These are phyloP conservation scores for Diatrype stigma DNA, from an alignment of 2,329 filamentous ascomycete species.

Conservation along the genomic window DNA sequence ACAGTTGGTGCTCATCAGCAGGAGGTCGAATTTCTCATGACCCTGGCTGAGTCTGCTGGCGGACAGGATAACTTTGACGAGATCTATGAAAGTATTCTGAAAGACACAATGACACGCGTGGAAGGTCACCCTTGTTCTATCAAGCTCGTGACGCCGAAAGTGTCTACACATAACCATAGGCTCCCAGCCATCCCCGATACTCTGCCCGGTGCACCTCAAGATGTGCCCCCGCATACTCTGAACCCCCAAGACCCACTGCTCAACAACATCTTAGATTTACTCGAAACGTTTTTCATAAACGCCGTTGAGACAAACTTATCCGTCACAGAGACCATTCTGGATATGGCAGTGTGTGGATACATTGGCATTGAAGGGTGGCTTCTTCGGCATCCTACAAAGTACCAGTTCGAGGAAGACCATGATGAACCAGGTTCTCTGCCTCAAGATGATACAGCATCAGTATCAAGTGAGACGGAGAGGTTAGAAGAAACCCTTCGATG, in stretches of 20 bases:
- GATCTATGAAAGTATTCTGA: conserved; percentile 66
- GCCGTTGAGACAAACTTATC: conserved; percentile 87
- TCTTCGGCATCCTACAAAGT: conserved; percentile 65
- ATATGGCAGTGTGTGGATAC: conserved; percentile 78
- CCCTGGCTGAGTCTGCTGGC: conserved; percentile 63
- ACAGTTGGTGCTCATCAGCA: conserved; percentile 72
- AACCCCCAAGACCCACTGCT: conserved; percentile 59
- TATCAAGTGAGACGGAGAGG: conserved; percentile 37
- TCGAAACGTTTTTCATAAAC: conserved; percentile 83
- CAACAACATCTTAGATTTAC: conserved; percentile 62
- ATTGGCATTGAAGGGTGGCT: conserved; percentile 90
- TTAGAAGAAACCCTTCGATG: conserved; percentile 47
- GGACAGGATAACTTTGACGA: conserved; percentile 68
- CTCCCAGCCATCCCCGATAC: conserved; percentile 52
- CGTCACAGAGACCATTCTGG: conserved; percentile 77
- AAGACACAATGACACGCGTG: conserved; percentile 64
- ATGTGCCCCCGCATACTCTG: conserved; percentile 57
- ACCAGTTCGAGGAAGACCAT: conserved; percentile 49
- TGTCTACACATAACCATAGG: conserved; percentile 52
- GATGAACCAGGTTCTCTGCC: conserved; percentile 16
- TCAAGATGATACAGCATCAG: conserved; percentile 15
- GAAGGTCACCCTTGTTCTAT: conserved; percentile 72
- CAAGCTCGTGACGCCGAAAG: conserved; percentile 60
- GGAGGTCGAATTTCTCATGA: conserved; percentile 69
- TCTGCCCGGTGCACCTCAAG: conserved; percentile 57